Evolutionary conservation across 2,329 filamentous ascomycete species (phyloP).

Genomic region (Myriosclerotinia curreyana): DNA sequence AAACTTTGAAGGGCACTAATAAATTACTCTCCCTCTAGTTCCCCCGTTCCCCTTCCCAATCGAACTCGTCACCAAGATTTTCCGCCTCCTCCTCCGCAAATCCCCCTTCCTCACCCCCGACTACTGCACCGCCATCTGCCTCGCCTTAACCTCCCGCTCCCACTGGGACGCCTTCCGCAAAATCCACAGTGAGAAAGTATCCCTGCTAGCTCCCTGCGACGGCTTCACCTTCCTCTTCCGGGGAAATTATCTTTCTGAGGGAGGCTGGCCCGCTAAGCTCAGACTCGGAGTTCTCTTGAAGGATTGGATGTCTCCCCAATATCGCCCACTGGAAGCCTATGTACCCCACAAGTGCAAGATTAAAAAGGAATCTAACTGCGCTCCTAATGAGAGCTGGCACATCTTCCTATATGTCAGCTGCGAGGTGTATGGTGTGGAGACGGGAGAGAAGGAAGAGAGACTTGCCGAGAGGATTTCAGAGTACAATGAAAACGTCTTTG

Average conservation of each 20-base stretch:
- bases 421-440: not conserved
- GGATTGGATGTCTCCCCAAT: not conserved
- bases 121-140: constrained; percentile 1
- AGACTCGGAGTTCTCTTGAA: not conserved
- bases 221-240: too few relatives aligned
- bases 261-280: too few relatives aligned
- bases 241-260: too few relatives aligned
- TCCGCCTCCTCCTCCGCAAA: not conserved
- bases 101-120: not conserved
- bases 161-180: not conserved
- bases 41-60: not conserved
- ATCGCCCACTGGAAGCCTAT: not conserved
- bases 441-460: not conserved
- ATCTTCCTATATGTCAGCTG: not conserved
- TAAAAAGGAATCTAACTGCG: not conserved
- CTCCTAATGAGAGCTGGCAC: too few relatives aligned
- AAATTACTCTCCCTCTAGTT: not conserved
- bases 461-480: not conserved
- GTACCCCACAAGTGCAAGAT: rapidly evolving
- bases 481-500: not conserved
- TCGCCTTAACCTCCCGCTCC: not conserved
- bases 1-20: not conserved
- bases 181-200: not conserved
- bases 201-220: not conserved
- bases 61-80: not conserved